Evolutionary conservation across 345 rosid genomes (phyloP), one percentile per base, ranked within the genome.

Genomic region (Gossypium mustelinum): DNA sequence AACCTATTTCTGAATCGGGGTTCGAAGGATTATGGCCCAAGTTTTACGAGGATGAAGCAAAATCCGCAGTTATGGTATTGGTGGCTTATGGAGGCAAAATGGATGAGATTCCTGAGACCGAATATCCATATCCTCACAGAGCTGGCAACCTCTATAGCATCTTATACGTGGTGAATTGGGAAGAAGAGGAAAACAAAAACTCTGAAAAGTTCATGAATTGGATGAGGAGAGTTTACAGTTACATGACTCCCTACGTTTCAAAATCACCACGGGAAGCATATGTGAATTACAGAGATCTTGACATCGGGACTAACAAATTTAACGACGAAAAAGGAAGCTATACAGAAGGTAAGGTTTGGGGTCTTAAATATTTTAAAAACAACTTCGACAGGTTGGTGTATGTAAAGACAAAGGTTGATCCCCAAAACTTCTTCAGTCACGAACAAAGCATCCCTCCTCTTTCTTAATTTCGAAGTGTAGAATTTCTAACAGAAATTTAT

Each of bases 21-120:
- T 48, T 92, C 16, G 67, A 83, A 29, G 70, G 80, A 29, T 16
- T 92, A 4, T 89, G 85, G 85, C 69, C 84, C 13, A 84, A 73
- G 73, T 70, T 89, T 86, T 78, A 82, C 0, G 80, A 85, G 2
- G 9, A 82, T 6, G 94, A 88, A 13, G 72, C 56, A 25, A 9
- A 7, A 13, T 84, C 84, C 29, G 57, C 72, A 0, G 88, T 85
- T 1, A 43, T 10, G 6, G 62, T 87, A 0, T 82, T 87, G 9
- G 84, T 84, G 20, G 83, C 96, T 0, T 90, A 86, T 9, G 96
- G 97, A 0, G 94, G 97, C 0, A 83, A 24, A 81, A 85, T 89
- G 93, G 72, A 70, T 1, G 84, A 89, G 68, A 68, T 90, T 7
- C 45, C 84, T 0, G 68, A 54, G 8, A 9, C 75, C 0, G 86